Evolutionary conservation across 805 yeast species (phyloP).

Genomic region (Jamesozyma spencerorum): DNA sequence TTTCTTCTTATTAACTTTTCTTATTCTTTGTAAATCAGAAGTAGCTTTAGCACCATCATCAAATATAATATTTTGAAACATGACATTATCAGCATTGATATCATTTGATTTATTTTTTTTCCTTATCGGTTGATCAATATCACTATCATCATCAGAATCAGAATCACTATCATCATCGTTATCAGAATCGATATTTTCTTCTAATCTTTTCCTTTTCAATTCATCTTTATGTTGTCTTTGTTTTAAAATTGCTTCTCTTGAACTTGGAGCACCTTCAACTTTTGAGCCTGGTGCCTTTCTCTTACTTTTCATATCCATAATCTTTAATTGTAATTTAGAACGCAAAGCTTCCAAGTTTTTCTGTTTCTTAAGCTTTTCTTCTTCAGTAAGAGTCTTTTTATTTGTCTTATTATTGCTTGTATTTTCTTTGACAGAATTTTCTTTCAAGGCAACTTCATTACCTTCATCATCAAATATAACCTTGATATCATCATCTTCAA

Average conservation of each 20-base stretch:
- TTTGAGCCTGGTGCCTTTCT: slow-evolving; percentile 90
- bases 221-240: slow-evolving; percentile 45
- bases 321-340: slow-evolving; percentile 69
- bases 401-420: slow-evolving; percentile 9
- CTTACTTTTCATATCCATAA: slow-evolving; percentile 57
- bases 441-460: slow-evolving; percentile 33
- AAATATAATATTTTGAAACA: slow-evolving; percentile 76
- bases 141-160: slow-evolving; percentile 24
- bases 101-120: slow-evolving; percentile 31
- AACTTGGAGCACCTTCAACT: slow-evolving; percentile 70
- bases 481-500: slow-evolving; percentile 26
- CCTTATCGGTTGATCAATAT: slow-evolving; percentile 14
- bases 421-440: not conserved
- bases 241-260: slow-evolving; percentile 69
- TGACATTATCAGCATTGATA: slow-evolving; percentile 36
- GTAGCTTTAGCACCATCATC: slow-evolving; percentile 73
- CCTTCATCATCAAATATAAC: slow-evolving; percentile 69
- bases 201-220: slow-evolving; percentile 28
- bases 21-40: slow-evolving; percentile 52
- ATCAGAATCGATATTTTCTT: slow-evolving; percentile 34
- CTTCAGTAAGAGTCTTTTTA: slow-evolving; percentile 13
- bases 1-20: slow-evolving; percentile 47
- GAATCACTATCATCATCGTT: slow-evolving; percentile 28
- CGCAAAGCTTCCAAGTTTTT: slow-evolving; percentile 56
- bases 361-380: slow-evolving; percentile 34